Percentiles rank a stretch among this genome's conserved stretches.
Conservation (phyloP, 768 basidiomycete species). For the Hemileccinum impolitum region DNA sequence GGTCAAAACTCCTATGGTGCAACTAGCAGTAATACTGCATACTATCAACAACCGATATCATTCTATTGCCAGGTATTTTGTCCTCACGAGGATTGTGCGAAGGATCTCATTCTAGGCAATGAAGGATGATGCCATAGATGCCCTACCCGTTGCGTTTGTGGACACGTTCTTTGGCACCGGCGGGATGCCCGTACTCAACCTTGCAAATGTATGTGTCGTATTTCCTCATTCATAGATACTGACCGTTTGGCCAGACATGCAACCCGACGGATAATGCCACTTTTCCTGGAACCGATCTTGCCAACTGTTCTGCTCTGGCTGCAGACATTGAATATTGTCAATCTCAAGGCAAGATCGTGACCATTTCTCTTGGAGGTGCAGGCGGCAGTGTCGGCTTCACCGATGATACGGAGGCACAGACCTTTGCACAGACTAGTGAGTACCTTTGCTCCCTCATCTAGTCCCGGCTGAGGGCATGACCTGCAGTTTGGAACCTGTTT, state of each 20-base stretch:
- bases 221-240: neutral
- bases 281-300: conserved; percentile 42
- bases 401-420: conserved; percentile 35
- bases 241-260: conserved; percentile 34
- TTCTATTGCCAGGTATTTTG: conserved; percentile 58
- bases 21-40: conserved; percentile 43
- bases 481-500: conserved; percentile 43
- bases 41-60: conserved; percentile 59
- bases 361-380: conserved; percentile 44
- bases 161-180: conserved; percentile 64
- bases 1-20: conserved; percentile 77
- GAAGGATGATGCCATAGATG: conserved; percentile 65
- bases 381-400: conserved; percentile 39
- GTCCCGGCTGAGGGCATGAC: neutral
- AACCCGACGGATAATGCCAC: conserved; percentile 37
- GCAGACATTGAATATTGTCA: conserved; percentile 44
- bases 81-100: neutral
- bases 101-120: conserved; percentile 4
- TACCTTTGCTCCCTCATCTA: neutral
- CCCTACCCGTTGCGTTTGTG: conserved; percentile 68
- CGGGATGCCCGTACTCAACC: conserved; percentile 58
- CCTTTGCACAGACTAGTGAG: conserved; percentile 28
- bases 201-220: conserved; percentile 53
- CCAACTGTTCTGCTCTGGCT: conserved; percentile 38
- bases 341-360: conserved; percentile 45